Evolutionary conservation across 2,329 filamentous ascomycete species (phyloP), one percentile per base, ranked within the genome.

Genomic region (Colletotrichum sp.): DNA sequence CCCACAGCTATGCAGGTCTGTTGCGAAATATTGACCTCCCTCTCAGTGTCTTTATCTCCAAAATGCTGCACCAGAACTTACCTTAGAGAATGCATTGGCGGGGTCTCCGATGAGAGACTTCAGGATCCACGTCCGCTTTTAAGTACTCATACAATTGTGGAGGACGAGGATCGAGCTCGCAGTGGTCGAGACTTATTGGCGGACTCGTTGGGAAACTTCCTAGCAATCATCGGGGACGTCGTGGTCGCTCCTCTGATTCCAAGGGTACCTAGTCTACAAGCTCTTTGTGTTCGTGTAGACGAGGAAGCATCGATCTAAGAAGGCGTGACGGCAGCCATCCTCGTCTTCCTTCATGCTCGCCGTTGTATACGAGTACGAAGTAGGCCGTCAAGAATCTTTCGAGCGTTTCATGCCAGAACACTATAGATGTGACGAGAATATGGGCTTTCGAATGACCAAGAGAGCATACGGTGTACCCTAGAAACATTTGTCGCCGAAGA

Each of bases 51-150:
- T 48, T 12, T 13, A 2, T 1, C 6, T 48, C n/a, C 43, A 48
- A 1, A 4, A 21, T 21, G n/a, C 43, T 13, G 43, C 43, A 48
- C 18, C 18, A 4, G 18, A 6, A 21, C 0, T 10, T 30, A 30
- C 28, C 28, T 30, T 21, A 0, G 5, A 21, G 0, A 13, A 6
- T 1, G 0, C 4, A 48, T 48, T 13, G 10, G n/a, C 43, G n/a
- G 6, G 18, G 7, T 48, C n/a, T 48, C 9, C n/a, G 43, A 6
- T 21, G 43, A 21, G 18, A 2, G 6, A 48, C 6, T 6, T 6
- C 18, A 48, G n/a, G n/a, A 48, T 12, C 1, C 10, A 21, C n/a
- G 43, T 48, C n/a, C 10, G 12, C 2, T 2, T 21, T 21, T 3
- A 48, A 48, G 43, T 13, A 21, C 9, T 48, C n/a, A 12, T 1